phyloP scores from a whole-genome alignment of 1,284 basidiomycete species.

The Schizophyllum commune region DNA sequence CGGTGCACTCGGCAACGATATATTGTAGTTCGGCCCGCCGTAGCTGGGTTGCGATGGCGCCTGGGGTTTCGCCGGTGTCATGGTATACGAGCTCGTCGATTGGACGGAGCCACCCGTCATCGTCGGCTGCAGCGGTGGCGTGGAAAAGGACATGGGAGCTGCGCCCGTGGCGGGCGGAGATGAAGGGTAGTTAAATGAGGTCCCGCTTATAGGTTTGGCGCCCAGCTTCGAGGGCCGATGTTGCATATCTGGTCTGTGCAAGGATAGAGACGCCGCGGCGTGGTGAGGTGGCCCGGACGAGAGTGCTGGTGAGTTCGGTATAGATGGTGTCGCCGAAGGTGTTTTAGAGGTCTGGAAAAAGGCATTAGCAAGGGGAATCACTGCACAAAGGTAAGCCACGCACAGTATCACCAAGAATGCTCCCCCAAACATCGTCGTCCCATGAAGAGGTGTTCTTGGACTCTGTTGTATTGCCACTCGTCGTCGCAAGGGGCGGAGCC shows the following conservation, averaged over 20 bases:
- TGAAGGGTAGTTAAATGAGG: slow-evolving; percentile 27
- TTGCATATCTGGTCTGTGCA: slow-evolving; percentile 5
- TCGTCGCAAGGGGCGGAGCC: not conserved
- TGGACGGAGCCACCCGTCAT: slow-evolving; percentile 9
- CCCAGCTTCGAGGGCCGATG: slow-evolving; percentile 32
- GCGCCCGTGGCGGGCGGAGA: slow-evolving; percentile 18
- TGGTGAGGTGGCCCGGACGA: slow-evolving; percentile 32
- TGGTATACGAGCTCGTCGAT: slow-evolving; percentile 8
- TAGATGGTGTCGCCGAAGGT: not conserved
- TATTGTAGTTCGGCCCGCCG: slow-evolving; percentile 47
- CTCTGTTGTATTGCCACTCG: not conserved
- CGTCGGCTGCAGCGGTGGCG: slow-evolving; percentile 8
- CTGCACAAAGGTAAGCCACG: slow-evolving; percentile 10
- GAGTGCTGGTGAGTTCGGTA: slow-evolving; percentile 26
- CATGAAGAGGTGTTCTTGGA: slow-evolving; percentile 28
- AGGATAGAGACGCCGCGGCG: not conserved
- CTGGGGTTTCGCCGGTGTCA: slow-evolving; percentile 9
- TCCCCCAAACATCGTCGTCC: slow-evolving; percentile 79
- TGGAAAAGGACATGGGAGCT: slow-evolving; percentile 12
- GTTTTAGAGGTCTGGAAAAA: not conserved
- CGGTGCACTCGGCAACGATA: slow-evolving; percentile 26
- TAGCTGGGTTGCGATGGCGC: slow-evolving; percentile 10
- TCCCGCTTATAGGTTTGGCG: slow-evolving; percentile 25
- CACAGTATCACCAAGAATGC: slow-evolving; percentile 50
- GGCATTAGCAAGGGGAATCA: not conserved